A percentile compares a stretch with the other conserved stretches of the same genome.
phyloP scores from a whole-genome alignment of 2,329 filamentous ascomycete species.

The Fusarium sp. region DNA sequence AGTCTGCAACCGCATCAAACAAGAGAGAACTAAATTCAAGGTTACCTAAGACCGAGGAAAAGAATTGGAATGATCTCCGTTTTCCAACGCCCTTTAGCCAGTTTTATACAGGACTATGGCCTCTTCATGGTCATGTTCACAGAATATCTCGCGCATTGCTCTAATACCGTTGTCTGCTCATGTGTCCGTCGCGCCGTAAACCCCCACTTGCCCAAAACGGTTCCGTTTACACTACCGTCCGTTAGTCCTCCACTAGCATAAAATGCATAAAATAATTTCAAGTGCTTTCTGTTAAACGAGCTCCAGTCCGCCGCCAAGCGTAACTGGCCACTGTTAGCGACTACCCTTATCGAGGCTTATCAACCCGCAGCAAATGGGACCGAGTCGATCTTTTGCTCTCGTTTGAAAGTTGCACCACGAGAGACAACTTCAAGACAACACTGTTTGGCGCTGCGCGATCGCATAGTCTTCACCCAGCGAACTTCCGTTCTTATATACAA shows the following conservation, averaged over 20 bases:
- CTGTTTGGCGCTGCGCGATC: constrained; percentile 11
- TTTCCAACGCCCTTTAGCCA: no score
- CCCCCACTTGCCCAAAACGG: constrained; percentile 27
- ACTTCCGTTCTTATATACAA: background rate
- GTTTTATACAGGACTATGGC: background rate
- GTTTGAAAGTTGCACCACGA: constrained; percentile 46
- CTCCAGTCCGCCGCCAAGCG: constrained; percentile 1
- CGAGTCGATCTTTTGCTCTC: constrained; percentile 41
- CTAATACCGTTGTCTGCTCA: background rate
- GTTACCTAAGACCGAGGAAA: no score
- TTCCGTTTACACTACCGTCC: constrained; percentile 15
- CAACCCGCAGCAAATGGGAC: constrained; percentile 26
- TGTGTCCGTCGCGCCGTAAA: constrained; percentile 15
- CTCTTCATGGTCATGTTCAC: background rate
- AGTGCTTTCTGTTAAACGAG: constrained; percentile 12
- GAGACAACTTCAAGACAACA: constrained; percentile 17
- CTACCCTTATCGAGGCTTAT: constrained; percentile 40
- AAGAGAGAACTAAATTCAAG: no score
- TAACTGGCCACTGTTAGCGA: constrained; percentile 21
- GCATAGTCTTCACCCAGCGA: constrained; percentile 6
- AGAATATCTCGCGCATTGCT: background rate
- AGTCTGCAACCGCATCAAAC: no score
- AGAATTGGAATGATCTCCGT: no score
- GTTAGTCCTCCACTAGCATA: constrained; percentile 15
- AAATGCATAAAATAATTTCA: constrained; percentile 21